Evolutionary conservation across 2,329 filamentous ascomycete species (phyloP).

Genomic region (Rhexocercosporidium sp.): DNA sequence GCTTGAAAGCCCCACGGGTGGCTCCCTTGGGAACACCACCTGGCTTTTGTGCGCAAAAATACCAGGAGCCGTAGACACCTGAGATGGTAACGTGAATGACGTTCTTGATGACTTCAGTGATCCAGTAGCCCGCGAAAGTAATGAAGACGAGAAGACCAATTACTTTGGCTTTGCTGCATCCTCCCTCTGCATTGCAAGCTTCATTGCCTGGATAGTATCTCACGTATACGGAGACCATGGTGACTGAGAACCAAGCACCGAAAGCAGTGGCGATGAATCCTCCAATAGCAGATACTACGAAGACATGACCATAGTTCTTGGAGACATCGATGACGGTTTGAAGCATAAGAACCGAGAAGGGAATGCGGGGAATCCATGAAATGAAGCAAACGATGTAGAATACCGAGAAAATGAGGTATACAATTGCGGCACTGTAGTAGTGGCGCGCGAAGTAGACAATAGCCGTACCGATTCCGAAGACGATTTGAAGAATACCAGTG

Average conservation of each 20-base stretch:
- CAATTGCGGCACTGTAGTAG: slow-evolving; percentile 84
- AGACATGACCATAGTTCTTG: slow-evolving; percentile 84
- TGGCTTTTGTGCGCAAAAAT: slow-evolving; percentile 71
- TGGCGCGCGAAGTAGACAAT: slow-evolving; percentile 81
- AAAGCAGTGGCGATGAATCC: slow-evolving; percentile 78
- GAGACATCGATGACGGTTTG: slow-evolving; percentile 85
- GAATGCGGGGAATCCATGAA: slow-evolving; percentile 88
- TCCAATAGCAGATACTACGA: slow-evolving; percentile 82
- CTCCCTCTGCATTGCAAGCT: slow-evolving; percentile 49
- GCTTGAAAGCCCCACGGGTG: slow-evolving; percentile 81
- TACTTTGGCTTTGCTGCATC: slow-evolving; percentile 76
- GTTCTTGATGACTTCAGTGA: slow-evolving; percentile 92
- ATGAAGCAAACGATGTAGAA: slow-evolving; percentile 85
- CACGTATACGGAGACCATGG: slow-evolving; percentile 84
- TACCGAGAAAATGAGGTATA: slow-evolving; percentile 82
- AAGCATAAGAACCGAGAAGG: slow-evolving; percentile 89
- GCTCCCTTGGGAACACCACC: slow-evolving; percentile 74
- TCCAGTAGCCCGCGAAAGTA: slow-evolving; percentile 93
- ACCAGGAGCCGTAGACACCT: slow-evolving; percentile 92
- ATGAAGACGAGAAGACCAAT: slow-evolving; percentile 85
- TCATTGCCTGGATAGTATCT: slow-evolving; percentile 72
- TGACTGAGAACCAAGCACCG: slow-evolving; percentile 85
- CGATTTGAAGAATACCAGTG: slow-evolving; percentile 86
- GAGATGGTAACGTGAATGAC: slow-evolving; percentile 87
- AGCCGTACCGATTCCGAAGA: slow-evolving; percentile 82